phyloP scores from a whole-genome alignment of 2,329 filamentous ascomycete species.

The Scedosporium dehoogii region DNA sequence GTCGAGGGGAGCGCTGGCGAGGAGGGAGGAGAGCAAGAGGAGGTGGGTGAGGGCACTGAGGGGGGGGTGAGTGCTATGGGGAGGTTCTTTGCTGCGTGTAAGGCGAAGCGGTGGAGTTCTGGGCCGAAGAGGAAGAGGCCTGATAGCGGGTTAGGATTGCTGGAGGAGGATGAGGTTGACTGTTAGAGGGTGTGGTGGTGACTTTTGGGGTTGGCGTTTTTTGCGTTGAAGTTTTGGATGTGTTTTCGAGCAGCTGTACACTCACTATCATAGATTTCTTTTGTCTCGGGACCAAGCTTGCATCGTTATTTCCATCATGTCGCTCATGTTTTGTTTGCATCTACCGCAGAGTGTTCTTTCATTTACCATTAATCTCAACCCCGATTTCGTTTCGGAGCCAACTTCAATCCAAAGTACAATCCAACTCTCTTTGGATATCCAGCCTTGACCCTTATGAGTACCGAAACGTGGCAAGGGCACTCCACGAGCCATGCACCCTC shows the following conservation, averaged over 20 bases:
- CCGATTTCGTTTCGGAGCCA: too few relatives aligned
- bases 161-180: constrained; percentile 42
- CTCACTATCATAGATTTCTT: background rate
- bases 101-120: constrained; percentile 19
- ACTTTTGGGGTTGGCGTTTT: background rate
- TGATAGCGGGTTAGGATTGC: constrained; percentile 45
- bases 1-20: background rate
- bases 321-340: background rate
- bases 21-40: constrained; percentile 3
- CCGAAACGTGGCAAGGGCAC: too few relatives aligned
- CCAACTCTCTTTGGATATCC: too few relatives aligned
- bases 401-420: too few relatives aligned
- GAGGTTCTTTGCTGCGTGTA: constrained; percentile 16
- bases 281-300: background rate
- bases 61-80: constrained; percentile 10
- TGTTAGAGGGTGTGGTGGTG: background rate
- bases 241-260: background rate
- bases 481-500: too few relatives aligned
- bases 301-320: background rate
- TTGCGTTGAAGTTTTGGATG: background rate
- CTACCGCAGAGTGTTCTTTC: too few relatives aligned
- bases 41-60: background rate
- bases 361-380: too few relatives aligned
- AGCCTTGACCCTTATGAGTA: too few relatives aligned
- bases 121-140: constrained; percentile 34